Evolutionary conservation across 495 filamentous ascomycete genomes (phyloP).

Genomic region (Zalerion maritima): DNA sequence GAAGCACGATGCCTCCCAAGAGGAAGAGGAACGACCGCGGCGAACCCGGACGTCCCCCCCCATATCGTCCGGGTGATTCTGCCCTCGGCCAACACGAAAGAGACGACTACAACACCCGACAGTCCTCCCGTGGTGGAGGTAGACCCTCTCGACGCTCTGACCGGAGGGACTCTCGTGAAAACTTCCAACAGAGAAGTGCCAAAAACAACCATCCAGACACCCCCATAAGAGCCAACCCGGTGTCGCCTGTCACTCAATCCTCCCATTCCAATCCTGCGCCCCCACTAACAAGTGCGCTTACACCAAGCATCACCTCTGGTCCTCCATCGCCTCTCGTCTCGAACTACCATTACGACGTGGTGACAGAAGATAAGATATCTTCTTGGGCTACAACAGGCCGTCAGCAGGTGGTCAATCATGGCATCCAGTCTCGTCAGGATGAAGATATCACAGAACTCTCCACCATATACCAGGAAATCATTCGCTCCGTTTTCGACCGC

Average conservation of each 20-base stretch:
- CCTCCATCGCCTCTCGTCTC: constrained; percentile 15
- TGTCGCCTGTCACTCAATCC: constrained; percentile 9
- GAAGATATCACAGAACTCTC: constrained; percentile 52
- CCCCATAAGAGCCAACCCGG: constrained; percentile 2
- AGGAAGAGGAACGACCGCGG: constrained; percentile 37
- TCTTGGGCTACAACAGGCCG: constrained; percentile 33
- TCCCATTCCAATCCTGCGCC: constrained; percentile 11
- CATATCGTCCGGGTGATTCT: constrained; percentile 36
- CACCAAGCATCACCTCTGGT: constrained; percentile 5
- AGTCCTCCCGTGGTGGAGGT: constrained; percentile 21
- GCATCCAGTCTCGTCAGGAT: constrained; percentile 41
- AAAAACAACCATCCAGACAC: constrained; percentile 14
- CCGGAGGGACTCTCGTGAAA: constrained; percentile 29
- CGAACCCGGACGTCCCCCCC: constrained; percentile 31
- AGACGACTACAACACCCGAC: constrained; percentile 24
- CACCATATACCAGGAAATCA: constrained; percentile 71
- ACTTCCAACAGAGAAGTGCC: constrained; percentile 9
- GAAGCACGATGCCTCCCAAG: constrained; percentile 35
- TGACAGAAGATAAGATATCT: constrained; percentile 32
- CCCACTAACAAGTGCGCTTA: constrained; percentile 5
- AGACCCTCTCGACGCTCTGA: constrained; percentile 22
- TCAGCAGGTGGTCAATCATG: constrained; percentile 34
- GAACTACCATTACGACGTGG: constrained; percentile 30
- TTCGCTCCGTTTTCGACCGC: constrained; percentile 55
- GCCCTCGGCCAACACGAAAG: constrained; percentile 34